These are phyloP conservation scores for Fusarium nurragi DNA, from an alignment of 2,329 filamentous ascomycete species.

Conservation along the genomic window DNA sequence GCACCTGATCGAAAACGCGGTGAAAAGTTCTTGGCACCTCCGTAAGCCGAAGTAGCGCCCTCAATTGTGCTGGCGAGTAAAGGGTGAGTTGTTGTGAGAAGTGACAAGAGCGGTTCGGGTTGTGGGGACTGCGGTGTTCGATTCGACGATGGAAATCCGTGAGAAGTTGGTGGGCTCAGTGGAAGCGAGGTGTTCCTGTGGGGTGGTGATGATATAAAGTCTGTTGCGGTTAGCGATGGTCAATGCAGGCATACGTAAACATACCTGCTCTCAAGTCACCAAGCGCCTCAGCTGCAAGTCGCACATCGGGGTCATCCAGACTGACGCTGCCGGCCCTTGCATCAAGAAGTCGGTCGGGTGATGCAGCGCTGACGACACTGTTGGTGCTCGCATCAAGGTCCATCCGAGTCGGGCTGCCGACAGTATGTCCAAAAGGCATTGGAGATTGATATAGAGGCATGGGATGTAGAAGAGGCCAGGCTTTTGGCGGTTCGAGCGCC, in stretches of 20 bases:
- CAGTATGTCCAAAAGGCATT: slow-evolving; percentile 44
- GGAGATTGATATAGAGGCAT: slow-evolving; percentile 55
- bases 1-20: slow-evolving; percentile 89
- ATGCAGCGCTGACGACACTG: slow-evolving; percentile 54
- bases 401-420: slow-evolving; percentile 59
- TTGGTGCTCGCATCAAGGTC: slow-evolving; percentile 58
- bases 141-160: slow-evolving; percentile 46
- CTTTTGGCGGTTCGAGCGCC: slow-evolving; percentile 35
- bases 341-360: slow-evolving; percentile 58
- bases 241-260: not conserved
- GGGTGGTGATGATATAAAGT: slow-evolving; percentile 73
- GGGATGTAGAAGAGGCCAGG: slow-evolving; percentile 61
- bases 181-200: slow-evolving; percentile 55
- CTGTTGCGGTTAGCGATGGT: slow-evolving; percentile 51
- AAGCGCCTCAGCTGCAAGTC: slow-evolving; percentile 77
- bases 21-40: slow-evolving; percentile 88
- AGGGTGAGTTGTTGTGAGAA: slow-evolving; percentile 89
- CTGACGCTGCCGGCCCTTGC: slow-evolving; percentile 62
- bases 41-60: slow-evolving; percentile 85
- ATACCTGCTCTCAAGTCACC: slow-evolving; percentile 77
- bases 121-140: slow-evolving; percentile 56
- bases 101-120: slow-evolving; percentile 82
- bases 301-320: slow-evolving; percentile 73
- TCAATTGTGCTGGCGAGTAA: slow-evolving; percentile 86
- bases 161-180: slow-evolving; percentile 49